Evolutionary conservation across 2,329 filamentous ascomycete species (phyloP).

Genomic region (Ophiostoma pallidulum): DNA sequence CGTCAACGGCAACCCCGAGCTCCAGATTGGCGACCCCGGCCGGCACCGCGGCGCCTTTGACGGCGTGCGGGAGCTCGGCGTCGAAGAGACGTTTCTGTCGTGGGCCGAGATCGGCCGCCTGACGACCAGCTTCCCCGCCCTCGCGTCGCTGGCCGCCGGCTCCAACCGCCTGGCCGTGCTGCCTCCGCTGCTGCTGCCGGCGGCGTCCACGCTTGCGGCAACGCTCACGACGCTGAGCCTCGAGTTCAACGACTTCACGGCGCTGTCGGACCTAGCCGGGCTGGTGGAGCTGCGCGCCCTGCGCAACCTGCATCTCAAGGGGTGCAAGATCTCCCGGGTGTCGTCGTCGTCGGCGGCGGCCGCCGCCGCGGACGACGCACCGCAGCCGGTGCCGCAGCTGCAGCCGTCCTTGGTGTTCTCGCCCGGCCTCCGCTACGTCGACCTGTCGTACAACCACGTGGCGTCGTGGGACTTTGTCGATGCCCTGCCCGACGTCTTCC

Average conservation of each 20-base stretch:
- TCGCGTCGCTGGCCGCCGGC: conserved; percentile 43
- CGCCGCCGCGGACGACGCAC: not conserved
- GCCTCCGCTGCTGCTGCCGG: conserved; percentile 28
- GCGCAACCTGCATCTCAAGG: conserved; percentile 60
- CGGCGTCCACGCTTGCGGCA: conserved; percentile 32
- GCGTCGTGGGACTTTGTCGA: conserved; percentile 67
- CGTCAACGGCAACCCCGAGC: conserved; percentile 70
- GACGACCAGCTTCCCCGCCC: conserved; percentile 41
- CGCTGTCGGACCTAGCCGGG: conserved; percentile 46
- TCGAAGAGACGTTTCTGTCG: conserved; percentile 57
- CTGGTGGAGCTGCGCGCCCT: conserved; percentile 44
- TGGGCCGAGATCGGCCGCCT: conserved; percentile 55
- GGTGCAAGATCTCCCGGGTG: conserved; percentile 55
- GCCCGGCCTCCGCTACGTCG: conserved; percentile 50
- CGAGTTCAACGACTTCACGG: conserved; percentile 60
- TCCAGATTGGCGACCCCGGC: conserved; percentile 30
- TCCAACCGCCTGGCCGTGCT: conserved; percentile 50
- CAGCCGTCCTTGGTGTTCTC: conserved; percentile 42
- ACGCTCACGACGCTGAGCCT: conserved; percentile 56
- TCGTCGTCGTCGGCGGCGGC: not conserved
- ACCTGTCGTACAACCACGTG: conserved; percentile 65
- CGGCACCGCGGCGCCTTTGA: conserved; percentile 33
- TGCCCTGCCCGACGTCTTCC: conserved; percentile 55
- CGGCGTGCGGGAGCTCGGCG: conserved; percentile 48
- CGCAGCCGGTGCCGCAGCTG: conserved; percentile 18